phyloP scores from a whole-genome alignment of 305 asterid genomes.

The Fraxinus dipetala region DNA sequence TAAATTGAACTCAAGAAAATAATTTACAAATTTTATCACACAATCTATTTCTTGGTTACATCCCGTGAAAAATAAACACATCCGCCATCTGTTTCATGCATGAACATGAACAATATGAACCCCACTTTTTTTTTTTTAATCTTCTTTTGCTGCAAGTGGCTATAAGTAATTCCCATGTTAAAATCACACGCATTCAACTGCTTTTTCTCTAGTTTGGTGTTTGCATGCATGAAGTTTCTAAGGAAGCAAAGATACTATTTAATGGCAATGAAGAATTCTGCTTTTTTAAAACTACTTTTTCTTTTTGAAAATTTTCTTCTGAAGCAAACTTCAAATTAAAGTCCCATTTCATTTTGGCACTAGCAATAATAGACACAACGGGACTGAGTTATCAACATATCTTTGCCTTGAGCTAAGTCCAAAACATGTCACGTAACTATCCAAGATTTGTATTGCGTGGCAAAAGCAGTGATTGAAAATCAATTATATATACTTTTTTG shows the following conservation, averaged over 20 bases:
- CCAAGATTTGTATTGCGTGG: slow-evolving; percentile 23
- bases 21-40: background rate
- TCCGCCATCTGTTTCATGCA: background rate
- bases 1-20: no score
- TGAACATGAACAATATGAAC: background rate
- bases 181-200: background rate
- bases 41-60: no score
- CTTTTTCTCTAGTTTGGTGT: background rate
- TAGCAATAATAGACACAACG: background rate
- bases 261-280: background rate
- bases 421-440: slow-evolving; percentile 32
- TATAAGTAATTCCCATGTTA: background rate
- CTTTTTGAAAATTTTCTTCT: background rate
- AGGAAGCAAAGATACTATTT: background rate
- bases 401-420: slow-evolving; percentile 8
- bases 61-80: background rate
- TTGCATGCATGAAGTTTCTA: background rate
- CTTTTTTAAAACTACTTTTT: background rate
- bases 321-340: slow-evolving; percentile 18
- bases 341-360: background rate
- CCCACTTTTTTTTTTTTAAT: background rate
- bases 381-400: slow-evolving; percentile 32
- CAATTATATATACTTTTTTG: background rate
- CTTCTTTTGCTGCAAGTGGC: background rate
- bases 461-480: background rate